These are phyloP conservation scores for Rhodosporidiobolus odoratus DNA, from an alignment of 768 basidiomycete species.

Conservation along the genomic window DNA sequence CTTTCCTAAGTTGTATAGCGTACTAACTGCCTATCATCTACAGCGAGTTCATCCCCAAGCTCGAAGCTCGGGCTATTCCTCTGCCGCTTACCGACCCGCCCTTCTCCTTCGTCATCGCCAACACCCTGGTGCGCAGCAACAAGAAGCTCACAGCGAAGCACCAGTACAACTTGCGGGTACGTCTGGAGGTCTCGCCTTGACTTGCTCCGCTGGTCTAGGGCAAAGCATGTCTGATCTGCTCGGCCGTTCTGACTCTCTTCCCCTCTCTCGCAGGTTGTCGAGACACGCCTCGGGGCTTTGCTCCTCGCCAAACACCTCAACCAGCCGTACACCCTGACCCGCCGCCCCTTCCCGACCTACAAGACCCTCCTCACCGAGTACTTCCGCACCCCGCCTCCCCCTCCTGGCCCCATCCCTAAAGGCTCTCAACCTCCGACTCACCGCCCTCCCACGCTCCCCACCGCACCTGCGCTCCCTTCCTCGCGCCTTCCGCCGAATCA, in stretches of 20 bases:
- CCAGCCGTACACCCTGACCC: slow-evolving; percentile 12
- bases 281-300: slow-evolving; percentile 73
- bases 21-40: slow-evolving; percentile 49
- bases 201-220: too few species aligned
- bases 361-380: slow-evolving; percentile 37
- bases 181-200: not conserved
- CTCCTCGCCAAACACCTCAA: slow-evolving; percentile 61
- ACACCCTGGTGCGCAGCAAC: slow-evolving; percentile 74
- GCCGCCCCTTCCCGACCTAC: slow-evolving; percentile 27
- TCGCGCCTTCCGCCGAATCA: slow-evolving; percentile 45
- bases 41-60: slow-evolving; percentile 72
- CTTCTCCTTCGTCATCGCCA: slow-evolving; percentile 63
- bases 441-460: slow-evolving; percentile 30
- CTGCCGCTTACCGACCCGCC: slow-evolving; percentile 52
- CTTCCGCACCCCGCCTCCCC: slow-evolving; percentile 24
- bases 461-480: slow-evolving; percentile 22
- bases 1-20: too few species aligned
- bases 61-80: slow-evolving; percentile 62
- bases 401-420: slow-evolving; percentile 21
- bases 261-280: slow-evolving; percentile 60
- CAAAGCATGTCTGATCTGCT: too few species aligned
- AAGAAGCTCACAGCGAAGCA: slow-evolving; percentile 70
- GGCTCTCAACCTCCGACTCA: slow-evolving; percentile 18
- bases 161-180: slow-evolving; percentile 67
- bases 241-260: not conserved